Evolutionary conservation across 2,329 filamentous ascomycete genomes (phyloP).

Genomic region (Venturiaceae sp.): DNA sequence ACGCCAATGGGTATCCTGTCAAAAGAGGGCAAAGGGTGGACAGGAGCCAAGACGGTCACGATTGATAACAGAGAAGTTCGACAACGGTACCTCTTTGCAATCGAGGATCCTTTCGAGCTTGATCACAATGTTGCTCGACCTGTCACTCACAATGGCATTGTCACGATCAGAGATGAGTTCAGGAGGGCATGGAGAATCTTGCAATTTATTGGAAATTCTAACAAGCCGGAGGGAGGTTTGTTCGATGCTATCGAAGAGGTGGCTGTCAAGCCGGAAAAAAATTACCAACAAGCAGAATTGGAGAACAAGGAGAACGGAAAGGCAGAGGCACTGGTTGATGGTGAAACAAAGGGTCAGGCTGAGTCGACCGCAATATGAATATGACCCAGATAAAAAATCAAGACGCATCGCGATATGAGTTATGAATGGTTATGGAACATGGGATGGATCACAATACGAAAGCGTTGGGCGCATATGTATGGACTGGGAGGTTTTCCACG

Average conservation of each 20-base stretch:
- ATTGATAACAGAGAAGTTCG: slow-evolving; percentile 56
- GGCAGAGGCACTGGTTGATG: not conserved
- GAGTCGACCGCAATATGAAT: not conserved
- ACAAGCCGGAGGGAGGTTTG: slow-evolving; percentile 21
- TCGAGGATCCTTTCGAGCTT: slow-evolving; percentile 84
- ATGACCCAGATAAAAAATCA: not conserved
- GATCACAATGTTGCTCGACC: slow-evolving; percentile 84
- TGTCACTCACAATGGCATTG: slow-evolving; percentile 73
- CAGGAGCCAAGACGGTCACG: slow-evolving; percentile 59
- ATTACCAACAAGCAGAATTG: not conserved
- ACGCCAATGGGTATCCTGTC: slow-evolving; percentile 54
- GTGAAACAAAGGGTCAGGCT: not conserved
- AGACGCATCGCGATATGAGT: not conserved
- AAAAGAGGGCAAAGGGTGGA: slow-evolving; percentile 79
- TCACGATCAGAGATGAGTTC: slow-evolving; percentile 76
- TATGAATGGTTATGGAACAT: not conserved
- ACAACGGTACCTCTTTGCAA: slow-evolving; percentile 75
- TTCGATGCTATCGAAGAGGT: slow-evolving; percentile 21
- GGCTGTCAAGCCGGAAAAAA: not conserved
- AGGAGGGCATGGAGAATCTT: slow-evolving; percentile 69
- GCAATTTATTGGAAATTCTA: slow-evolving; percentile 20
- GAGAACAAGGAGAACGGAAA: not conserved
- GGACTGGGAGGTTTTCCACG: not conserved
- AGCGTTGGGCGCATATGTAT: too few relatives aligned
- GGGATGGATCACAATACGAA: not conserved